Evolutionary conservation across 179 eudicot genomes (phyloP).

Genomic region (Gypsophila paniculata): DNA sequence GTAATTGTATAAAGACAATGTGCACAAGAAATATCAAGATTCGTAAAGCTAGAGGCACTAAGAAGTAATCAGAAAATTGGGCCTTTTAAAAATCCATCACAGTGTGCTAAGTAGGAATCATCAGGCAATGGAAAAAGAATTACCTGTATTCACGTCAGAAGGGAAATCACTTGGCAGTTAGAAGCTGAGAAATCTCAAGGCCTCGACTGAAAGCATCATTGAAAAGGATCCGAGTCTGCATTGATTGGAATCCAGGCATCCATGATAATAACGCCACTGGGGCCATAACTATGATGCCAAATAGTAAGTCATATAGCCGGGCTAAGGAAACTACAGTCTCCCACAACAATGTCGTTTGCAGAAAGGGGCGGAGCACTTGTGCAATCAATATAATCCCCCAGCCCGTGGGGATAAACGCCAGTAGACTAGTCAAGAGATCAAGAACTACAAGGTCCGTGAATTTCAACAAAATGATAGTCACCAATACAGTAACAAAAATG

Average conservation of each 20-base stretch:
- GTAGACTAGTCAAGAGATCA: conserved; percentile 64
- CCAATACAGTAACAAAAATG: conserved; percentile 43
- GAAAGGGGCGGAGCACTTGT: conserved; percentile 83
- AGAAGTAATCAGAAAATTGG: background rate
- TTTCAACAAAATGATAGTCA: conserved; percentile 47
- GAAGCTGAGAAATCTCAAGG: conserved; percentile 77
- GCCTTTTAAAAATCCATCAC: background rate
- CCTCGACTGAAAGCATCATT: conserved; percentile 95
- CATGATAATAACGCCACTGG: conserved; percentile 91
- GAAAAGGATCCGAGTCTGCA: conserved; percentile 94
- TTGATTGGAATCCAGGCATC: conserved; percentile 96
- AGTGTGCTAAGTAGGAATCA: background rate
- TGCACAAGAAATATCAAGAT: background rate
- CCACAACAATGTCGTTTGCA: conserved; percentile 70
- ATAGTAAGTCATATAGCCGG: conserved; percentile 72
- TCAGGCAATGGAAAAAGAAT: background rate
- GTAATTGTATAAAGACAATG: background rate
- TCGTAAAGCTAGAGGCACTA: background rate
- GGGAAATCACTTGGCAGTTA: conserved; percentile 56
- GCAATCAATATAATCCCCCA: conserved; percentile 88
- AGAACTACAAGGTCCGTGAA: conserved; percentile 47
- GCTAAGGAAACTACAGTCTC: conserved; percentile 84
- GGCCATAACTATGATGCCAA: conserved; percentile 75
- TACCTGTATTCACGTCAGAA: conserved; percentile 27
- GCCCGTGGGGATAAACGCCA: conserved; percentile 92